A percentile compares a stretch with the other conserved stretches of the same genome.
Conservation (phyloP, 1,284 basidiomycete species). For the Boletus sp. region DNA sequence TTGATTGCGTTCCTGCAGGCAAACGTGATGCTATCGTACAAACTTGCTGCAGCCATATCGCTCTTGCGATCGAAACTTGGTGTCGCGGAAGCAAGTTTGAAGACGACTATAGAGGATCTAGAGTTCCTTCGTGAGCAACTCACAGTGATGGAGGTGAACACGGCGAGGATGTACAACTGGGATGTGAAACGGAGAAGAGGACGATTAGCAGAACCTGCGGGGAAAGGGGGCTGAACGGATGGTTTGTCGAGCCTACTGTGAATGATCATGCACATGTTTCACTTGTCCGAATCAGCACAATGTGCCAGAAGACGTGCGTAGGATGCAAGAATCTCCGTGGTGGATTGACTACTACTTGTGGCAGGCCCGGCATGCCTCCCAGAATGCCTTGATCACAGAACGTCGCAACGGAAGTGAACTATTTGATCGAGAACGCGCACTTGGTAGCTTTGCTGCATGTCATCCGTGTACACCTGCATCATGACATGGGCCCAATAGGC, state of each 20-base stretch:
- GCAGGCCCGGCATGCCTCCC: too few relatives aligned
- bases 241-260: background rate
- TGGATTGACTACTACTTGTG: too few relatives aligned
- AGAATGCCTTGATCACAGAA: too few relatives aligned
- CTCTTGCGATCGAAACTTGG: conserved; percentile 79
- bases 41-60: conserved; percentile 74
- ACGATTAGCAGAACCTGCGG: conserved; percentile 39
- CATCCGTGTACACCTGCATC: too few relatives aligned
- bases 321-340: too few relatives aligned
- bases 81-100: conserved; percentile 66
- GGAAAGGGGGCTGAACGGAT: conserved; percentile 12
- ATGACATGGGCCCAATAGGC: too few relatives aligned
- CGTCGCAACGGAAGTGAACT: too few relatives aligned
- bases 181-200: conserved; percentile 84
- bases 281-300: too few relatives aligned
- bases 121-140: conserved; percentile 94
- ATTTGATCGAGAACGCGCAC: too few relatives aligned
- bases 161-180: conserved; percentile 95
- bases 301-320: too few relatives aligned
- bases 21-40: conserved; percentile 97
- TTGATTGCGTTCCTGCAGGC: conserved; percentile 51
- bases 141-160: conserved; percentile 98
- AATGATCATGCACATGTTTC: too few relatives aligned
- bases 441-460: too few relatives aligned
- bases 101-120: conserved; percentile 80